Evolutionary conservation across 2,329 filamentous ascomycete species (phyloP).

Genomic region (Pseudovirgaria hyperparasitica): DNA sequence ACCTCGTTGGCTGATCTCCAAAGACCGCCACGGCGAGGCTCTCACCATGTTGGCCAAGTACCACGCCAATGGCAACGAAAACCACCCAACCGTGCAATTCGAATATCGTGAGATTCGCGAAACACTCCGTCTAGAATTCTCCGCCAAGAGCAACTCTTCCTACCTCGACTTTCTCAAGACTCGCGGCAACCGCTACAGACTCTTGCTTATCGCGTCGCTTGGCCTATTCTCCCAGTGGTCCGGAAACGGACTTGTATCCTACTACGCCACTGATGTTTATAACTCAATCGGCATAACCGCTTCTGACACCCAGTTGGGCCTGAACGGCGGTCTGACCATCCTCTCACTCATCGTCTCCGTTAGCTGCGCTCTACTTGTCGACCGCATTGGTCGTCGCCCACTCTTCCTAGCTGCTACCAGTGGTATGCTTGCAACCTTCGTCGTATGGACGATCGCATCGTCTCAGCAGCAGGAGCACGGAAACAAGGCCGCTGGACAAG

Average conservation of each 20-base stretch:
- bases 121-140: constrained; percentile 46
- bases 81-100: constrained; percentile 50
- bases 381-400: constrained; percentile 42
- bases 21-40: constrained; percentile 51
- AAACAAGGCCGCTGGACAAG: constrained; percentile 28
- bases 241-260: constrained; percentile 54
- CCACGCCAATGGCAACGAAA: constrained; percentile 47
- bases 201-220: constrained; percentile 49
- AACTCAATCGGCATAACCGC: constrained; percentile 46
- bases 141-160: constrained; percentile 34
- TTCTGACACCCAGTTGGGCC: constrained; percentile 20
- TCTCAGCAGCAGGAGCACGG: constrained; percentile 39
- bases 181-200: constrained; percentile 50
- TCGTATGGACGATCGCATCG: constrained; percentile 25
- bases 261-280: constrained; percentile 54
- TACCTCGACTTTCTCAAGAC: constrained; percentile 52
- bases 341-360: constrained; percentile 48
- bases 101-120: constrained; percentile 55
- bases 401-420: constrained; percentile 37
- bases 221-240: constrained; percentile 57
- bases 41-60: constrained; percentile 48
- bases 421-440: constrained; percentile 22
- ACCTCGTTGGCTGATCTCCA: constrained; percentile 51
- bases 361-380: constrained; percentile 41
- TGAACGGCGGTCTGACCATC: constrained; percentile 45